A percentile compares a stretch with the other conserved stretches of the same genome.
phyloP scores from a whole-genome alignment of 2,329 filamentous ascomycete genomes.

The Ophiocordyceps camponoti-leonardi region DNA sequence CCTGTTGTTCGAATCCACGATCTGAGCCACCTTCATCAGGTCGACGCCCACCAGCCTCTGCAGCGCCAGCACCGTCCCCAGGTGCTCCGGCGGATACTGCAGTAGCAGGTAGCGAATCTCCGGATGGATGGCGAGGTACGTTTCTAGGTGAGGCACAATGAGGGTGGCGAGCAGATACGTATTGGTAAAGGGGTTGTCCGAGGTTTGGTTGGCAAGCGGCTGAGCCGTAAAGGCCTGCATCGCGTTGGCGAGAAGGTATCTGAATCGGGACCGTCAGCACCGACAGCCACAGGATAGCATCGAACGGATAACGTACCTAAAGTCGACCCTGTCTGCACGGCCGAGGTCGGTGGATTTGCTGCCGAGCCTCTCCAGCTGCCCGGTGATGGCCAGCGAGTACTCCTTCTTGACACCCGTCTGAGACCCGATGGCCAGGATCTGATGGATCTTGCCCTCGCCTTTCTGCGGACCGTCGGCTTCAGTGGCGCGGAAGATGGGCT shows the following conservation, averaged over 20 bases:
- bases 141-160: constrained; percentile 42
- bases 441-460: constrained; percentile 26
- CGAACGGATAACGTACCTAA: constrained; percentile 26
- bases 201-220: constrained; percentile 28
- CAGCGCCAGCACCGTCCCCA: constrained; percentile 37
- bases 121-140: constrained; percentile 35
- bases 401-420: constrained; percentile 35
- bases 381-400: constrained; percentile 28
- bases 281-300: neutral
- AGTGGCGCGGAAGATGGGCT: constrained; percentile 27
- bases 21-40: constrained; percentile 39
- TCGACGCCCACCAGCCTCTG: constrained; percentile 38
- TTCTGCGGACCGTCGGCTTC: constrained; percentile 11
- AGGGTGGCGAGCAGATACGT: constrained; percentile 37
- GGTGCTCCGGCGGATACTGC: constrained; percentile 38
- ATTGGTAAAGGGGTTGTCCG: constrained; percentile 36
- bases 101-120: constrained; percentile 39
- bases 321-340: constrained; percentile 38
- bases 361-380: constrained; percentile 37
- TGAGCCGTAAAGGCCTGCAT: constrained; percentile 41
- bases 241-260: constrained; percentile 41
- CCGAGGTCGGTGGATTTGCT: constrained; percentile 28
- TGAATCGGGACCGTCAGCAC: constrained; percentile 8
- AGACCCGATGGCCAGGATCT: constrained; percentile 42
- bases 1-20: constrained; percentile 27